Evolutionary conservation across 345 rosid species (phyloP), one percentile per base, ranked within the genome.

Genomic region (Pseudoturritis turrita): DNA sequence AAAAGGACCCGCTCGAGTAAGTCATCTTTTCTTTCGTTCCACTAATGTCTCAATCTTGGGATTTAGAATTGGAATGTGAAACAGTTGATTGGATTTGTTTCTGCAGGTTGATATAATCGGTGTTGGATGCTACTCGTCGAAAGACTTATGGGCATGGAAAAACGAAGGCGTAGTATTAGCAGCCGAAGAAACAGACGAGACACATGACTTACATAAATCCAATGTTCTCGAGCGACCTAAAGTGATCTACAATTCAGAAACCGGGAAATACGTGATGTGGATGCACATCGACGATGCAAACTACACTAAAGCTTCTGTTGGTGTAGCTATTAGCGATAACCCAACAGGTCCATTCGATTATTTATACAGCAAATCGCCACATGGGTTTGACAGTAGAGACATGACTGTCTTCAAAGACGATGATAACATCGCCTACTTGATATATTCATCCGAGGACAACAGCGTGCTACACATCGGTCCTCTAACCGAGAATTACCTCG

Each of bases 31-130:
- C 22, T 22, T 72, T 25, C 21, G 3, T 50, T 45, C 10, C 31
- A 39, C 19, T 18, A 4, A 26, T 40, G 21, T 50, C 11, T 36
- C 51, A 64, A 2, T 73, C 50, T 64, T 55, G 50, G 9, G 62
- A 13, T 18, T 11, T 50, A 5, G 43, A 71, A 19, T 18, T 4
- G 33, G 35, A 56, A 13, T 57, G 11, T 39, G 60, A 39, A 33
- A 25, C 22, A 23, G 10, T 31, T 68, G 62, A 17, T 35, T 71
- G 58, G 10, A 17, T 72, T 33, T 62, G 23, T 46, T 69, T 76
- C 86, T n/a, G n/a, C n/a, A 95, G 97, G 99, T 95, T 70, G 96
- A 95, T 77, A 77, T 95, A 51, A 89, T 95, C 11, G 97, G 97
- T 74, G 99, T 91, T 59, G 86, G 96, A 64, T 95, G 99, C 79